A percentile compares a stretch with the other conserved stretches of the same genome.
phyloP scores from a whole-genome alignment of 306 rosid species.

The Rubus idaeus region DNA sequence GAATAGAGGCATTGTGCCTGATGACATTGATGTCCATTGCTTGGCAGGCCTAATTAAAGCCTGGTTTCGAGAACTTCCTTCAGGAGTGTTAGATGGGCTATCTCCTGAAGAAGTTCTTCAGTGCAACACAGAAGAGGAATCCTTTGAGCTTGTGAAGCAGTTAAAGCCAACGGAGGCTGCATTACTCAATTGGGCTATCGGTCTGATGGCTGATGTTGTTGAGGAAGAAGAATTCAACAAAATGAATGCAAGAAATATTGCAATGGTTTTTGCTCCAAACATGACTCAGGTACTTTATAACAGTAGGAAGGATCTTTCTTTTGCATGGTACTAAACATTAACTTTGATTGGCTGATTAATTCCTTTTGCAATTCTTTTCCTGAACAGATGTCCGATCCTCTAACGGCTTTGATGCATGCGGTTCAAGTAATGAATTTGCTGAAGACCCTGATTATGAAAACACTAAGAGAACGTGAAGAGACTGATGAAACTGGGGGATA shows the following conservation, averaged over 20 bases:
- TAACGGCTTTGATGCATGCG: slow-evolving; percentile 97
- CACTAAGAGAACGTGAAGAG: slow-evolving; percentile 77
- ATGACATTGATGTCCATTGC: slow-evolving; percentile 87
- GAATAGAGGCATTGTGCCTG: slow-evolving; percentile 81
- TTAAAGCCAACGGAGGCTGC: slow-evolving; percentile 75
- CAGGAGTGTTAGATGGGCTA: slow-evolving; percentile 90
- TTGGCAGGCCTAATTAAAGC: slow-evolving; percentile 91
- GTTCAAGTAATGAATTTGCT: slow-evolving; percentile 99
- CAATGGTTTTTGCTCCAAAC: slow-evolving; percentile 98
- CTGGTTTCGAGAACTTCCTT: slow-evolving; percentile 98
- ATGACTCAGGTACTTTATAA: slow-evolving; percentile 74
- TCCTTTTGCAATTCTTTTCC: background rate
- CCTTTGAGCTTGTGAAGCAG: slow-evolving; percentile 73
- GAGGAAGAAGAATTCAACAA: slow-evolving; percentile 83
- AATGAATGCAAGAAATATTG: slow-evolving; percentile 93
- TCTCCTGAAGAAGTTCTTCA: slow-evolving; percentile 92
- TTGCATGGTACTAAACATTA: background rate
- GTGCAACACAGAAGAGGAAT: slow-evolving; percentile 86
- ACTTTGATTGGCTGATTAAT: background rate
- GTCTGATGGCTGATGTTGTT: slow-evolving; percentile 98
- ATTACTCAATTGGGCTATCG: slow-evolving; percentile 82
- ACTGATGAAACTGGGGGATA: slow-evolving; percentile 51
- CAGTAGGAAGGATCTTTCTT: background rate
- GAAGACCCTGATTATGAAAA: slow-evolving; percentile 77
- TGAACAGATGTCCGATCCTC: slow-evolving; percentile 95